Percentiles rank a stretch among this genome's conserved stretches.
Evolutionary conservation across 2,329 filamentous ascomycete genomes (phyloP).

Genomic region (Monilinia fructigena): DNA sequence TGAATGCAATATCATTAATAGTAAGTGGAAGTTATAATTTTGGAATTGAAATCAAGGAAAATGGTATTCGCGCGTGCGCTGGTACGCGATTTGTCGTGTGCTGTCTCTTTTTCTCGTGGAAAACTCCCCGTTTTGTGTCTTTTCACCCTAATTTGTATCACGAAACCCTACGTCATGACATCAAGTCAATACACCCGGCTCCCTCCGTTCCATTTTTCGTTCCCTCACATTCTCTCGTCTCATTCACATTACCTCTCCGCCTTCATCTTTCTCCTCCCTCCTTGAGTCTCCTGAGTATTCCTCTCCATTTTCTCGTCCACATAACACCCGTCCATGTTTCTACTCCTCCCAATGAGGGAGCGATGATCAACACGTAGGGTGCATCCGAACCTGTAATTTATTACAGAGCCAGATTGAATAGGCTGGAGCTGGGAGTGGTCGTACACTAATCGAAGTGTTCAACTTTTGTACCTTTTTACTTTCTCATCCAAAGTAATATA

Average conservation of each 20-base stretch:
- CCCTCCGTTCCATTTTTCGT: background rate
- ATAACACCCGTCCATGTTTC: too few species aligned
- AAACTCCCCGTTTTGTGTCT: background rate
- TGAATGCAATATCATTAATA: constrained; percentile 6
- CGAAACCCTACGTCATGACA: background rate
- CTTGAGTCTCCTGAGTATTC: too few species aligned
- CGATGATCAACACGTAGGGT: too few species aligned
- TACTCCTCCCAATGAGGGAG: too few species aligned
- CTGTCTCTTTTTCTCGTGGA: background rate
- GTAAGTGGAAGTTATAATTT: background rate
- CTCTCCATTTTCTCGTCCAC: too few species aligned
- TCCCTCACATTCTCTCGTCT: background rate
- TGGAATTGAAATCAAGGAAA: background rate
- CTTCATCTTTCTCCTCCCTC: background rate
- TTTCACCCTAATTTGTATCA: background rate
- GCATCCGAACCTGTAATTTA: too few species aligned
- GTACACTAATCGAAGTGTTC: too few species aligned
- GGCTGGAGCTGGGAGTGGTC: too few species aligned
- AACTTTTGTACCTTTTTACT: too few species aligned
- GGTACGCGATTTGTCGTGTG: background rate
- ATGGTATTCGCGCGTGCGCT: background rate
- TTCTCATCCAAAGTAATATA: too few species aligned
- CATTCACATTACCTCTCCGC: too few species aligned
- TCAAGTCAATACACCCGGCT: background rate
- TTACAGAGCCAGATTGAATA: too few species aligned